Percentiles rank a stretch among this genome's conserved stretches.
These are phyloP conservation scores for Amyloporia xantha DNA, from an alignment of 768 basidiomycete species.

Conservation along the genomic window DNA sequence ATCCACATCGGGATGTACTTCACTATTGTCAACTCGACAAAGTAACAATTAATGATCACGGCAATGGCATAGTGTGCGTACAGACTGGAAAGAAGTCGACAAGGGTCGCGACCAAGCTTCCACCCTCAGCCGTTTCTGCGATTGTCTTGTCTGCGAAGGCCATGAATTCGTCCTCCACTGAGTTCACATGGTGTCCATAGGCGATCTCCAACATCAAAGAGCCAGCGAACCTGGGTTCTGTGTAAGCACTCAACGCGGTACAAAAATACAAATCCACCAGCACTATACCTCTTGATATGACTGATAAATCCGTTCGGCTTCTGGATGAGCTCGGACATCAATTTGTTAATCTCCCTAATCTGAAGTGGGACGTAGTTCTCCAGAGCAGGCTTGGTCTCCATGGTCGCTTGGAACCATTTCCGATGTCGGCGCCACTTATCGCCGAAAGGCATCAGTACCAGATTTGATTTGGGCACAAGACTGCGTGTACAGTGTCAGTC, in stretches of 20 bases:
- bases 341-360: constrained; percentile 7
- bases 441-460: constrained; percentile 14
- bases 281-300: neutral
- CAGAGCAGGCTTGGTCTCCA: constrained; percentile 6
- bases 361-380: constrained; percentile 10
- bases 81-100: no score
- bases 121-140: no score
- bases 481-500: no score
- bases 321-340: constrained; percentile 8
- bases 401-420: constrained; percentile 13
- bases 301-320: neutral
- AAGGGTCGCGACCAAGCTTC: no score
- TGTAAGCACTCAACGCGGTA: no score
- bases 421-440: constrained; percentile 17
- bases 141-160: no score
- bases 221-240: constrained; percentile 26
- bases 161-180: constrained; percentile 26
- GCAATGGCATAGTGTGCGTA: no score
- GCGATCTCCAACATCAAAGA: constrained; percentile 27
- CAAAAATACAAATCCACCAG: no score
- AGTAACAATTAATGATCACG: constrained; percentile 15
- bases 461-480: no score
- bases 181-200: constrained; percentile 25
- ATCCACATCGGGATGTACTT: constrained; percentile 23
- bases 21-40: constrained; percentile 24